These are phyloP conservation scores for Sclerotinia sclerotiorum DNA, from an alignment of 2,329 filamentous ascomycete species.

Conservation along the genomic window DNA sequence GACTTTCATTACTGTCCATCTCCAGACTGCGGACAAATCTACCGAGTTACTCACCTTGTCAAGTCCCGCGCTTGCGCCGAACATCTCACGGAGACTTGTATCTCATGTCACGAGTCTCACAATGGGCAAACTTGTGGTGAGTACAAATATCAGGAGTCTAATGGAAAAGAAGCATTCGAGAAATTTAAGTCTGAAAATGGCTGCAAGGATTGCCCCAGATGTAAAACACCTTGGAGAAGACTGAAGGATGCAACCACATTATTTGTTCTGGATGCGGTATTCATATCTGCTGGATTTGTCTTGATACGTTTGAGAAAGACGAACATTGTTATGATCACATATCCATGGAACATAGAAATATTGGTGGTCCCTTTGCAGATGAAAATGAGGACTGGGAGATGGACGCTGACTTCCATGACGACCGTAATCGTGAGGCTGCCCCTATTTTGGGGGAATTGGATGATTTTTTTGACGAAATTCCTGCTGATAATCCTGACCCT, in stretches of 20 bases:
- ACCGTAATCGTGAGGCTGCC: too few relatives aligned
- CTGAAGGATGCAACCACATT: slow-evolving; percentile 50
- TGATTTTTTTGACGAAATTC: too few relatives aligned
- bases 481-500: not conserved
- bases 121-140: slow-evolving; percentile 28
- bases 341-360: slow-evolving; percentile 20
- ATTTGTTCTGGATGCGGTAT: slow-evolving; percentile 44
- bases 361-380: not conserved
- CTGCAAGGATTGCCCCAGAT: slow-evolving; percentile 45
- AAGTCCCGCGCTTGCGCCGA: slow-evolving; percentile 23
- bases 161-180: slow-evolving; percentile 20
- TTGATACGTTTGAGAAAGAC: slow-evolving; percentile 40
- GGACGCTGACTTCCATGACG: too few relatives aligned
- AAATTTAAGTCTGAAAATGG: slow-evolving; percentile 42
- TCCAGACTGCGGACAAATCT: slow-evolving; percentile 22
- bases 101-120: slow-evolving; percentile 26
- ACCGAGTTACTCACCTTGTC: slow-evolving; percentile 2
- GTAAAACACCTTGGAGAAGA: slow-evolving; percentile 34
- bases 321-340: slow-evolving; percentile 35
- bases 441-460: too few relatives aligned
- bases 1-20: slow-evolving; percentile 22
- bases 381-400: too few relatives aligned
- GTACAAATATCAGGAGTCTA: slow-evolving; percentile 25
- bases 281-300: slow-evolving; percentile 52
- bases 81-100: slow-evolving; percentile 28